phyloP scores from a whole-genome alignment of 805 yeast genomes.

The Scheffersomyces spartinae region DNA sequence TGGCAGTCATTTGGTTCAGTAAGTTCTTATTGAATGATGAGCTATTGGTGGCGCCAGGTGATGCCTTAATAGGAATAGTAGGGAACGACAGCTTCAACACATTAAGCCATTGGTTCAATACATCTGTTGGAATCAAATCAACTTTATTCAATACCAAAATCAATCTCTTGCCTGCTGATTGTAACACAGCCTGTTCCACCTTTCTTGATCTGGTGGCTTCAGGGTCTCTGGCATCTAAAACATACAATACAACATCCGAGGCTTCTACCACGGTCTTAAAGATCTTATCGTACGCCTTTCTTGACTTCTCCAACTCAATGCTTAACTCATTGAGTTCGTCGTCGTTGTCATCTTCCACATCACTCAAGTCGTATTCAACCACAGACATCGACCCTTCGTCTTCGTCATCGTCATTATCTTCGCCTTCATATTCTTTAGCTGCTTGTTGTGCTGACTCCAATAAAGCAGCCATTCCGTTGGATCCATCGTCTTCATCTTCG shows the following conservation, averaged over 20 bases:
- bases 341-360: conserved; percentile 24
- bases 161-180: conserved; percentile 70
- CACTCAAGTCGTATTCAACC: conserved; percentile 17
- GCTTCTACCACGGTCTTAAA: conserved; percentile 90
- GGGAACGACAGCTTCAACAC: conserved; percentile 79
- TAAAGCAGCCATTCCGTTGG: conserved; percentile 66
- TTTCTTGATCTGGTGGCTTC: conserved; percentile 86
- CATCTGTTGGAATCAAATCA: conserved; percentile 82
- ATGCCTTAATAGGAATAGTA: conserved; percentile 78
- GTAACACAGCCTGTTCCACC: conserved; percentile 82
- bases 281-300: conserved; percentile 88
- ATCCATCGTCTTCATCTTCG: conserved; percentile 27
- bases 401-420: conserved; percentile 22
- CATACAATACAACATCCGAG: conserved; percentile 83
- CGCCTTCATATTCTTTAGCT: conserved; percentile 65
- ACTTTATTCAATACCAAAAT: conserved; percentile 83
- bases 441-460: conserved; percentile 86
- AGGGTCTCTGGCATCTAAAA: conserved; percentile 96
- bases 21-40: conserved; percentile 62
- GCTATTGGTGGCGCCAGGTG: conserved; percentile 61
- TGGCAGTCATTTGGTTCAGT: conserved; percentile 61
- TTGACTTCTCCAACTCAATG: conserved; percentile 54
- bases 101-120: conserved; percentile 72
- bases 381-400: too few relatives aligned
- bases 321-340: conserved; percentile 33